Evolutionary conservation across 208 protist species (phyloP), one percentile per base, ranked within the genome.

Genomic region (Acanthamoeba rhysodes): DNA sequence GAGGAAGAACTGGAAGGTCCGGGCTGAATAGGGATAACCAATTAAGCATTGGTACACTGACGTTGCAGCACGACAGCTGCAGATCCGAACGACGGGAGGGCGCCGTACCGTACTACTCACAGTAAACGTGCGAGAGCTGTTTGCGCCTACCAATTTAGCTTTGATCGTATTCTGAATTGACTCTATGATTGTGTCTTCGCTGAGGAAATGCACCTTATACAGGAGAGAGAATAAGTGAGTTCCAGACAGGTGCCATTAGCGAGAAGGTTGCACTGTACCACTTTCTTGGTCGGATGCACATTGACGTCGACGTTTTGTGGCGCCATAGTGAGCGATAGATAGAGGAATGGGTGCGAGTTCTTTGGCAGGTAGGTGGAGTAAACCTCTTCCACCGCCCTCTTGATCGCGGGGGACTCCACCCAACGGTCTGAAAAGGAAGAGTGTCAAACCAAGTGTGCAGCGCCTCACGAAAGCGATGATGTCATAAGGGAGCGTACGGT

Each of bases 291-390:
- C 9, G 99, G 99, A 95, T 99, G 99, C 80, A 99, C 98, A 96
- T 99, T 99, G n/a, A 99, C 99, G 97, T 99, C 99, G 2, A 99
- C 95, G 29, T 98, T 97, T 50, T 99, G 96, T 0, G 98, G 97
- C 12, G 98, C 97, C 3, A 99, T 96, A 0, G 95, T 97, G 59
- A 99, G 95, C 29, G 97, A 98, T 20, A 99, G 94, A 70, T 99
- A 99, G 2, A 99, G 98, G 96, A 99, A 99, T 10, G 99, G 98
- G 57, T 99, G 97, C 37, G 98, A 97, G 34, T 98, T 97, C 50
- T 98, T 98, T 0, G 98, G 98, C 68, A 99, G 95, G 70, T 99
- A 98, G 70, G 96, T 93, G 48, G 95, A 96, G 96, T 99, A 99
- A 12, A 99, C 97, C 10, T 93, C 68, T 41, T 99, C 98, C 20